A percentile compares a stretch with the other conserved stretches of the same genome.
Conservation (phyloP, 192 early-diverging fungal species). For the Coemansia sp. region DNA sequence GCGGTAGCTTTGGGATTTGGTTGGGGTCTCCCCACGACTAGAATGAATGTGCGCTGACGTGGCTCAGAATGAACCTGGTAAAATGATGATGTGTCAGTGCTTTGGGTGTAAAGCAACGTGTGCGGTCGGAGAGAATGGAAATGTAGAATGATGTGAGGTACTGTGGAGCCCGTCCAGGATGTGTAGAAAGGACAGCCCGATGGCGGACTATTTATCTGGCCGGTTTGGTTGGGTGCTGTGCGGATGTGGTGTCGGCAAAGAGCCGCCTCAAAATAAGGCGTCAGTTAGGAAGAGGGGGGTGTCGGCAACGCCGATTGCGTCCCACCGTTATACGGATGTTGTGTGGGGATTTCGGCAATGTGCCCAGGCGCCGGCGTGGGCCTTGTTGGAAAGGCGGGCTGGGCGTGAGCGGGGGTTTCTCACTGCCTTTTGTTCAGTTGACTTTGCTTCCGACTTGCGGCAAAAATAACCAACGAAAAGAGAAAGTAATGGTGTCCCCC, state of each 20-base stretch:
- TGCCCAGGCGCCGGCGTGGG: neutral
- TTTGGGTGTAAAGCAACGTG: neutral
- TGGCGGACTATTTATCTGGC: neutral
- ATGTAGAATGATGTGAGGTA: neutral
- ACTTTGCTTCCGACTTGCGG: neutral
- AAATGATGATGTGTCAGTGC: neutral
- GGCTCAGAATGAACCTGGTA: neutral
- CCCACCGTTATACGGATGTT: neutral
- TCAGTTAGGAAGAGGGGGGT: neutral
- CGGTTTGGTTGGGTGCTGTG: neutral
- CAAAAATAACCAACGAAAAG: neutral
- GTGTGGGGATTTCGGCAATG: slow-evolving; percentile 3
- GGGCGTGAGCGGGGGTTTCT: neutral
- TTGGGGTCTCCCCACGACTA: slow-evolving; percentile 1
- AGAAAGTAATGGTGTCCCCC: slow-evolving; percentile 3
- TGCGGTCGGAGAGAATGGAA: neutral
- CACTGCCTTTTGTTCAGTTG: neutral
- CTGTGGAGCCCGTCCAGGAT: neutral
- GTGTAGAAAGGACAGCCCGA: neutral
- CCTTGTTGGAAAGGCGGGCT: neutral
- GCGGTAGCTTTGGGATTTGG: slow-evolving; percentile 6
- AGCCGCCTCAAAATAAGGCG: neutral
- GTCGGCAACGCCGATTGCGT: slow-evolving; percentile 3
- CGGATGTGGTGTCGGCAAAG: neutral
- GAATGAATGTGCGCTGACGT: neutral